phyloP scores from a whole-genome alignment of 164 flowering plant species.

The Vitis rupestris region DNA sequence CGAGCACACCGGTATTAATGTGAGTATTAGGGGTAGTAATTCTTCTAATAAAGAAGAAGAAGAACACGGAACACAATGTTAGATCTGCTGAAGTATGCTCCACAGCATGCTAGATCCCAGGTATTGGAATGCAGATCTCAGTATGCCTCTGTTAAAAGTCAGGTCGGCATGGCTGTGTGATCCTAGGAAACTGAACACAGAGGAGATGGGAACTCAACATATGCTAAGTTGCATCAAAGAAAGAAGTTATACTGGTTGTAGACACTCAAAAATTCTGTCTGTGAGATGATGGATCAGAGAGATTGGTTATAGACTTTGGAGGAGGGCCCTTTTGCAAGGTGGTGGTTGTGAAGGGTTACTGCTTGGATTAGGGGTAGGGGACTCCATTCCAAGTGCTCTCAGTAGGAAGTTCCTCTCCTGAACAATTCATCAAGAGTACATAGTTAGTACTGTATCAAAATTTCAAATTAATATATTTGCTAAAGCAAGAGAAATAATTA shows the following conservation, averaged over 20 bases:
- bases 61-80: constrained; percentile 20
- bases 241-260: constrained; percentile 10
- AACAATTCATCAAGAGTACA: constrained; percentile 15
- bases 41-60: constrained; percentile 9
- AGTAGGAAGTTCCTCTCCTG: constrained; percentile 88
- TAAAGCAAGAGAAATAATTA: neutral
- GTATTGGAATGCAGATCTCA: constrained; percentile 40
- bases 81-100: constrained; percentile 36
- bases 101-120: constrained; percentile 39
- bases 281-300: constrained; percentile 16
- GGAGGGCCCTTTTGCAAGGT: constrained; percentile 87
- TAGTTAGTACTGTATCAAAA: constrained; percentile 7
- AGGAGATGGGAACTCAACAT: constrained; percentile 15
- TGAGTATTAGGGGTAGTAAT: constrained; percentile 18
- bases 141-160: constrained; percentile 45
- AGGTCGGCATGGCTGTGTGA: constrained; percentile 45
- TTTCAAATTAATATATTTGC: neutral
- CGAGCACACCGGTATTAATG: constrained; percentile 29
- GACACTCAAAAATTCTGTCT: constrained; percentile 7
- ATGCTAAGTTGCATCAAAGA: constrained; percentile 1
- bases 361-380: constrained; percentile 45
- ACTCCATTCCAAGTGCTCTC: constrained; percentile 73
- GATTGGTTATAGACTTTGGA: constrained; percentile 62
- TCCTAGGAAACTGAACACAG: constrained; percentile 21
- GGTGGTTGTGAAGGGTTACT: constrained; percentile 54